phyloP scores from a whole-genome alignment of 2,329 filamentous ascomycete genomes.

The Dothistroma septosporum region DNA sequence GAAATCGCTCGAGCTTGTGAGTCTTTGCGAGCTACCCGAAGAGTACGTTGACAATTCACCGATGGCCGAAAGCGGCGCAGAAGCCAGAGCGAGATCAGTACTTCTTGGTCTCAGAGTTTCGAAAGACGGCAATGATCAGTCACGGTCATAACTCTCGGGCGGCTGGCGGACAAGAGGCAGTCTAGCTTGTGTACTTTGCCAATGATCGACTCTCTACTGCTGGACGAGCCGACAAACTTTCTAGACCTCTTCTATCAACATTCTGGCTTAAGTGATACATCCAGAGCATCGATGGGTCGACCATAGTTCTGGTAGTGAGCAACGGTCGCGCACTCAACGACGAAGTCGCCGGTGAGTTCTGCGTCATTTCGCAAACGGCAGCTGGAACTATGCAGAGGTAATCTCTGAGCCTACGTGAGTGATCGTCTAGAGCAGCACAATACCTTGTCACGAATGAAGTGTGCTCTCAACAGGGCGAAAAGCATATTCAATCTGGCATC shows the following conservation, averaged over 20 bases:
- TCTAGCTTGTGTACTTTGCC: constrained; percentile 57
- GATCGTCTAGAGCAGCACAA: constrained; percentile 43
- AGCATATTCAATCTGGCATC: constrained; percentile 76
- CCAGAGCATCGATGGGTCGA: constrained; percentile 49
- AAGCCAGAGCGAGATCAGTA: constrained; percentile 62
- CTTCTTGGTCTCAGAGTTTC: constrained; percentile 69
- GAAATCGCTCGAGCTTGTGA: constrained; percentile 60
- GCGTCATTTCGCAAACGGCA: constrained; percentile 70
- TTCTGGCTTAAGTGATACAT: constrained; percentile 80
- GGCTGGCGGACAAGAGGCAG: constrained; percentile 49
- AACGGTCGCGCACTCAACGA: constrained; percentile 81
- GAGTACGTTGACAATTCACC: not conserved
- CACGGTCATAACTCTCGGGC: constrained; percentile 65
- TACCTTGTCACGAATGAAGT: constrained; percentile 70
- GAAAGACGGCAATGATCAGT: constrained; percentile 55
- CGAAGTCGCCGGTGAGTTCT: constrained; percentile 68
- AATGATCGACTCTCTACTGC: constrained; percentile 73
- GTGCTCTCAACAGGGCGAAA: constrained; percentile 77
- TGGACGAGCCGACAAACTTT: constrained; percentile 86
- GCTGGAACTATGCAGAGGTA: constrained; percentile 70
- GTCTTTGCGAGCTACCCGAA: constrained; percentile 5
- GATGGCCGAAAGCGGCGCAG: constrained; percentile 34
- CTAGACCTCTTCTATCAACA: constrained; percentile 76
- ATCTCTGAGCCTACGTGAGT: constrained; percentile 68
- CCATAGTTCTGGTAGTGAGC: constrained; percentile 72